Evolutionary conservation across 768 basidiomycete genomes (phyloP), one percentile per base, ranked within the genome.

Genomic region (Gelatoporia subvermispora): DNA sequence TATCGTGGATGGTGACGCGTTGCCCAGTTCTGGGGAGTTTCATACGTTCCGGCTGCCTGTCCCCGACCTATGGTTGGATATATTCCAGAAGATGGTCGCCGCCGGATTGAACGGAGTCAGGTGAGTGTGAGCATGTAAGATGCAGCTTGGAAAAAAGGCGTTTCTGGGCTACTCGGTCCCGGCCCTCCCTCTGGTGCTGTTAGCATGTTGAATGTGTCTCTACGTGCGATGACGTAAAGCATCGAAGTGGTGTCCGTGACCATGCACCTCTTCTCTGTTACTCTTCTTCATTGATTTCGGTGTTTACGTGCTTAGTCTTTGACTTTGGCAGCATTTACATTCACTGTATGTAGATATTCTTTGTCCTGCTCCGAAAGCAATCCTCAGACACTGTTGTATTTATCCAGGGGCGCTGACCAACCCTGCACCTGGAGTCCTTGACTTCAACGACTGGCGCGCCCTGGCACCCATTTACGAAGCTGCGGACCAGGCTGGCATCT

Each of bases 31-130:
- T 0, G 90, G 90, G 49, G 90, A 91, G 63, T 88, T 90, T 63
- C 90, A 91, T 58, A 79, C 87, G 0, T 92, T 87, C 69, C 79
- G 88, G 20, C 67, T 92, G 8, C 90, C 88, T 9, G 84, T 90
- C 0, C 87, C 85, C 15, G 79, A 79, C 3, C 65, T 92, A 47
- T 93, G 90, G 88, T 73, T 80, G 11, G 90, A 91, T 58, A 81
- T 92, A 43, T 76, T 92, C 36, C 82, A 92, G 55, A 92, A 88
- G 60, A 71, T 80, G 50, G 88, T 88, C 58, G 90, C 88, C 4
- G 81, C 85, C 0, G 90, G 90, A 10, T 70, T 93, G 50, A 93
- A 91, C 56, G 78, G 78, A 0, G 68, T 88, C 54, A 87, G 85
- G 62, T 60, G 51, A n/a, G 43, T 43, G 22, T 3, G 8, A 3